Base-by-base conservation (phyloP, 108 stramenopile genomes). In the Fistulifera solaris region DNA sequence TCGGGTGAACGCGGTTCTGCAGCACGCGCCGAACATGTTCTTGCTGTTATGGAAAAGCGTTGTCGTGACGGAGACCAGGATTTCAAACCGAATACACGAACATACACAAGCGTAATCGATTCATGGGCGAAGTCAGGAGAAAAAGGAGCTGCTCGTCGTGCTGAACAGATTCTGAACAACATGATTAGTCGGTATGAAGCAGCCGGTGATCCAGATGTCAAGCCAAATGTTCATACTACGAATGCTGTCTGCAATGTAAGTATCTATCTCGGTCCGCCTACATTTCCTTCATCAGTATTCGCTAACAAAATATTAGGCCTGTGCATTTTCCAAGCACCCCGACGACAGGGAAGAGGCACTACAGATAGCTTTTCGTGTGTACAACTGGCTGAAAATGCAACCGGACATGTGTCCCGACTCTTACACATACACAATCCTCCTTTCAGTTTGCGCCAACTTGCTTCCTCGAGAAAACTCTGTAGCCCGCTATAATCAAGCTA, bases 351-450 rank as follows among this genome's bases (percentile, higher is more conserved):
- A 38, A 27, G 68, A 73, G 24, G 77, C 89, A 22, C 69, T 91
- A 27, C 64, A 68, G 18, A 85, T 91, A 54, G 85, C 89, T 41
- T 91, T 91, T 63, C 80, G 83, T 15, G 78, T 82, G n/a, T 91
- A 82, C 67, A 76, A 87, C 11, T 85, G 83, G 85, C 63, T 91
- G 11, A 63, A 58, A 40, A 54, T 63, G 3, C 83, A 85, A 48
- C 58, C 58, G 19, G 77, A 85, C 42, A 85, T 91, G 71, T 62
- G 73, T 41, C 83, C 89, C 41, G 89, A 91, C 73, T 80, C 89
- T 0, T 91, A 91, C 59, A 91, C 89, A 1, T 91, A 84, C 68
- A 91, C 89, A 10, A 91, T 91, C 44, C 71, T 91, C 43, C 70
- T 91, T 1, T 91, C 89, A 10, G 89, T 91, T 15, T 84, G 83